Evolutionary conservation across 352 stramenopile species (phyloP).

Genomic region (Phytophthora chlamydospora): DNA sequence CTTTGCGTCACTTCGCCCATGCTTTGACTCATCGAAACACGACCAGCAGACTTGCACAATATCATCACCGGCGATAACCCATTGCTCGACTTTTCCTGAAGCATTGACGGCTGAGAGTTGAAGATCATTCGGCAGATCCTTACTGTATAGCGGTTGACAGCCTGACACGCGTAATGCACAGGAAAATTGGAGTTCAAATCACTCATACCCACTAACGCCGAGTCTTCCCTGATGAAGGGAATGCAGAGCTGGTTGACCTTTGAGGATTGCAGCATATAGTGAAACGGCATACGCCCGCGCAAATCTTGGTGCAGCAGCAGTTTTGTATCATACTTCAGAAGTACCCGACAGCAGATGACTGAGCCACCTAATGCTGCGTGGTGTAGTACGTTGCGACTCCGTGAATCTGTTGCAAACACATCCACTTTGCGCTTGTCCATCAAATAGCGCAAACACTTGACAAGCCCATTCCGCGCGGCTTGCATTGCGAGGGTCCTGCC

Average conservation of each 20-base stretch:
- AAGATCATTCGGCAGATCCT: constrained; percentile 59
- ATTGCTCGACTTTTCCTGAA: constrained; percentile 46
- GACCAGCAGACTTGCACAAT: constrained; percentile 45
- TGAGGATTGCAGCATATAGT: constrained; percentile 56
- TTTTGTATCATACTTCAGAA: constrained; percentile 49
- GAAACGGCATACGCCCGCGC: constrained; percentile 56
- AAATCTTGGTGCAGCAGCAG: constrained; percentile 63
- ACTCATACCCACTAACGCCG: constrained; percentile 41
- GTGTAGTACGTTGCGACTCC: constrained; percentile 61
- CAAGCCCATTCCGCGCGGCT: constrained; percentile 45
- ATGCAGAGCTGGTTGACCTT: constrained; percentile 60
- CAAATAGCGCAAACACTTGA: constrained; percentile 46
- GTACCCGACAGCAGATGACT: constrained; percentile 34
- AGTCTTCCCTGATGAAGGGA: constrained; percentile 38
- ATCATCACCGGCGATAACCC: constrained; percentile 54
- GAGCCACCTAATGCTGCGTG: constrained; percentile 54
- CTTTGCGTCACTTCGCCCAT: constrained; percentile 20
- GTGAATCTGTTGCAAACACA: constrained; percentile 52
- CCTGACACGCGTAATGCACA: constrained; percentile 71
- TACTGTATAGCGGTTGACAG: constrained; percentile 51
- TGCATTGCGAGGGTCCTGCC: constrained; percentile 62
- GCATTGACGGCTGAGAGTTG: constrained; percentile 36
- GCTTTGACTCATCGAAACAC: constrained; percentile 1
- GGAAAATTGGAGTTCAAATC: constrained; percentile 56
- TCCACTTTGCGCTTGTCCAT: constrained; percentile 50